Conservation (phyloP, 306 rosid genomes). For the Clitoria ternatea region DNA sequence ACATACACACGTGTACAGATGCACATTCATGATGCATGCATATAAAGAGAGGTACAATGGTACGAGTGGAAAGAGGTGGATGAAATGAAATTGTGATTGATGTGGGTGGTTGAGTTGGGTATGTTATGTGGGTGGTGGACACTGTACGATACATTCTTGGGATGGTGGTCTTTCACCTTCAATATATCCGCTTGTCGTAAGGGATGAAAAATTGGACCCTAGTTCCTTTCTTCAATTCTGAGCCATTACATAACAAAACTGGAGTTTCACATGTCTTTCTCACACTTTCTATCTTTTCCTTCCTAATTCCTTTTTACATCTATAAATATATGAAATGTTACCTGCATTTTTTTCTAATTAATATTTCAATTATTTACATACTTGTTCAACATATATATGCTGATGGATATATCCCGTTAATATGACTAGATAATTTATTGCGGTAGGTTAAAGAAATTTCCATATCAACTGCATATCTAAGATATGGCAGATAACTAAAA, state of each 20-base stretch:
- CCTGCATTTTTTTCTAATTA: neutral
- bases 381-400: neutral
- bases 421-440: neutral
- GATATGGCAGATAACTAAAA: neutral
- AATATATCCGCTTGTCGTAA: conserved; percentile 44
- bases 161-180: conserved; percentile 44
- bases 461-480: neutral
- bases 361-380: neutral
- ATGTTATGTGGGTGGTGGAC: conserved; percentile 33
- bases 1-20: neutral
- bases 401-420: too few species aligned
- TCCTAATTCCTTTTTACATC: neutral
- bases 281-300: neutral
- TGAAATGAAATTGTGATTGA: conserved; percentile 29
- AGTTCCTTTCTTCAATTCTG: conserved; percentile 11
- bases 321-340: neutral
- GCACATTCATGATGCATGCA: neutral
- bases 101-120: conserved; percentile 24
- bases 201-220: conserved; percentile 40
- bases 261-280: conserved; percentile 26
- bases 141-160: conserved; percentile 22
- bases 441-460: neutral
- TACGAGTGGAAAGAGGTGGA: conserved; percentile 1
- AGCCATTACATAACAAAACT: conserved; percentile 27
- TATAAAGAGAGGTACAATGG: neutral